Evolutionary conservation across 495 filamentous ascomycete species (phyloP).

Genomic region (Recurvomyces mirabilis): DNA sequence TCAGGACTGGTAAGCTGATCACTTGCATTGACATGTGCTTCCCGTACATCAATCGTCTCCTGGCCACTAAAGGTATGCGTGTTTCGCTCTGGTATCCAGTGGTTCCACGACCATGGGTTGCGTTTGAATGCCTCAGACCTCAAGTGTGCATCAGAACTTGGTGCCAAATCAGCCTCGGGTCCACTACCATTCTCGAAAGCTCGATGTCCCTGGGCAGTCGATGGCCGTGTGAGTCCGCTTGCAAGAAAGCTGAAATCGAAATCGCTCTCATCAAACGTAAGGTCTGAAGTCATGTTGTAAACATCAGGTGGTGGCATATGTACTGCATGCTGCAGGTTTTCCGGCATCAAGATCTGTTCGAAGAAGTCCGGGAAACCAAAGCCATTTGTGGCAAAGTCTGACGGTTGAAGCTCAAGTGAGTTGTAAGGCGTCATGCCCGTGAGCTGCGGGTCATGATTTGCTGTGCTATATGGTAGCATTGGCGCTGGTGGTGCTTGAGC

Average conservation of each 20-base stretch:
- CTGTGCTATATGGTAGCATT: too few relatives aligned
- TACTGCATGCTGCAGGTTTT: not conserved
- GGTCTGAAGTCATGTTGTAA: slow-evolving; percentile 7
- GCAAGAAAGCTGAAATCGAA: slow-evolving; percentile 13
- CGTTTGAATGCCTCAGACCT: slow-evolving; percentile 8
- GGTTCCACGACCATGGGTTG: slow-evolving; percentile 11
- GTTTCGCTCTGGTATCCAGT: slow-evolving; percentile 14
- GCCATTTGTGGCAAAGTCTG: not conserved
- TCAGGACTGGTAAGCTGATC: slow-evolving; percentile 11
- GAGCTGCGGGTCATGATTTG: too few relatives aligned
- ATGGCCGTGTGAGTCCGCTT: slow-evolving; percentile 6
- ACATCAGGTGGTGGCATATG: slow-evolving; percentile 5
- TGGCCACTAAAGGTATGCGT: slow-evolving; percentile 3
- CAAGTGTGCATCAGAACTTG: slow-evolving; percentile 4
- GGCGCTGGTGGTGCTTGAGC: not conserved
- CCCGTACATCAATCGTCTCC: slow-evolving; percentile 3
- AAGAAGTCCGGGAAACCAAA: slow-evolving; percentile 12
- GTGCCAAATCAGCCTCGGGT: not conserved
- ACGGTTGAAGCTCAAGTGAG: not conserved
- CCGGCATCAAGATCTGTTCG: slow-evolving; percentile 12
- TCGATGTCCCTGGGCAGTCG: slow-evolving; percentile 2
- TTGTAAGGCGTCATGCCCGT: too few relatives aligned
- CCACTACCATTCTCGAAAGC: not conserved
- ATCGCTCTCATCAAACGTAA: slow-evolving; percentile 6
- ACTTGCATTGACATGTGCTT: slow-evolving; percentile 2